A percentile compares a stretch with the other conserved stretches of the same genome.
Conservation (phyloP, 2,329 filamentous ascomycete species). For the Verticillium longisporum region DNA sequence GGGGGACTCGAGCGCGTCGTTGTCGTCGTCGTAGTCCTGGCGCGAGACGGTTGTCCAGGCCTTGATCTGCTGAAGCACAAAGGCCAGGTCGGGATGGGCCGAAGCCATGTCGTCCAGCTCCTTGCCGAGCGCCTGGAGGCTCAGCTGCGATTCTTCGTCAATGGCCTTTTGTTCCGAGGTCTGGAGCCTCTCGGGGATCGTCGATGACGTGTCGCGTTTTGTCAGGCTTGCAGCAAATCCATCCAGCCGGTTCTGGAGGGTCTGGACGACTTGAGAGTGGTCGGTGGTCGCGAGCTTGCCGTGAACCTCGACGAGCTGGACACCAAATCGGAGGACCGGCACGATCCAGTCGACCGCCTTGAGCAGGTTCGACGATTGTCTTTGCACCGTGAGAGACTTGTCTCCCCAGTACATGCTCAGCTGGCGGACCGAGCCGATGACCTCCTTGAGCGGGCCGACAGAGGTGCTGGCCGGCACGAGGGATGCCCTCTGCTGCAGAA, state of each 20-base stretch:
- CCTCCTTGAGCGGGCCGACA: constrained; percentile 18
- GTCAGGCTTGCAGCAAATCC: constrained; percentile 36
- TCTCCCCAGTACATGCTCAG: constrained; percentile 7
- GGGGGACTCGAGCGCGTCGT: constrained; percentile 5
- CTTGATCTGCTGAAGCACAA: constrained; percentile 58
- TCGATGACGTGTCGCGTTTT: constrained; percentile 33
- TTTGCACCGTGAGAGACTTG: background rate
- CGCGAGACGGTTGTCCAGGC: constrained; percentile 49
- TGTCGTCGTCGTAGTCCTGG: constrained; percentile 1
- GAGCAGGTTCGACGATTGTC: constrained; percentile 13
- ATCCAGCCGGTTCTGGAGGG: constrained; percentile 43
- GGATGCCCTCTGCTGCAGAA: constrained; percentile 51
- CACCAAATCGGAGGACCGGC: constrained; percentile 57
- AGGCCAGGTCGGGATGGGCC: constrained; percentile 50
- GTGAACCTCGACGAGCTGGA: constrained; percentile 59
- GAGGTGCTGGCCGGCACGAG: constrained; percentile 33
- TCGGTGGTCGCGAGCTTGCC: constrained; percentile 52
- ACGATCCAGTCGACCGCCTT: constrained; percentile 52
- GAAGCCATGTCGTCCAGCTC: constrained; percentile 29
- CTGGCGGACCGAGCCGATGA: constrained; percentile 10
- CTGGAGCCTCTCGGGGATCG: constrained; percentile 44
- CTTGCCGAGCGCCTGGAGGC: constrained; percentile 27
- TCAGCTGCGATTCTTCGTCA: constrained; percentile 24
- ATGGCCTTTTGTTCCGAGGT: constrained; percentile 28
- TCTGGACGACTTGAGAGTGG: constrained; percentile 34